Percentiles rank a stretch among this genome's conserved stretches.
Conservation (phyloP, 129 eudicot species). For the Artemisia argyi region DNA sequence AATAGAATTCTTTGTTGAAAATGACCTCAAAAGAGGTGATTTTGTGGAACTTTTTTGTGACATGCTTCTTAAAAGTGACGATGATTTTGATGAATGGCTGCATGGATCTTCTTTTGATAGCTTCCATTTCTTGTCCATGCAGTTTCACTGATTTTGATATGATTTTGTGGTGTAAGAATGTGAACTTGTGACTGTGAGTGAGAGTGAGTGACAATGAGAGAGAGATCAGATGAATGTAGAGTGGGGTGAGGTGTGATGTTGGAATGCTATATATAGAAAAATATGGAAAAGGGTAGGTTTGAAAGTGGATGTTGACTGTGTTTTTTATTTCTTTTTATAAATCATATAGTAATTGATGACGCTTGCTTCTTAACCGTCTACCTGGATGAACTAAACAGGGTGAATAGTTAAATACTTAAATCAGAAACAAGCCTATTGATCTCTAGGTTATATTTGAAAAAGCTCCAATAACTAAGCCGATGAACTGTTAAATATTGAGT, state of each 20-base stretch:
- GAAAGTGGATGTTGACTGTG: conserved; percentile 34
- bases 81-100: conserved; percentile 43
- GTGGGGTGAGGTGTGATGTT: conserved; percentile 37
- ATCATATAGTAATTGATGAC: conserved; percentile 37
- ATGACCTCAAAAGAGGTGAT: conserved; percentile 52
- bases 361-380: conserved; percentile 48
- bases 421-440: neutral
- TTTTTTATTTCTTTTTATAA: conserved; percentile 13
- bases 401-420: conserved; percentile 10
- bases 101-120: conserved; percentile 54
- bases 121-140: conserved; percentile 78
- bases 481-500: neutral
- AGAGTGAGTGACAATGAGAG: conserved; percentile 12
- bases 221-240: conserved; percentile 21
- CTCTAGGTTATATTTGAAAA: neutral
- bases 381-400: conserved; percentile 12
- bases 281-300: conserved; percentile 22
- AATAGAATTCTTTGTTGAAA: conserved; percentile 51
- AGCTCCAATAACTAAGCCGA: neutral
- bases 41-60: conserved; percentile 57
- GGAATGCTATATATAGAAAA: conserved; percentile 39
- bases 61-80: conserved; percentile 50
- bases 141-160: conserved; percentile 20
- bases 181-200: conserved; percentile 5
- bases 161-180: conserved; percentile 9